Evolutionary conservation across 768 basidiomycete genomes (phyloP).

Genomic region (Scleroderma bovista): DNA sequence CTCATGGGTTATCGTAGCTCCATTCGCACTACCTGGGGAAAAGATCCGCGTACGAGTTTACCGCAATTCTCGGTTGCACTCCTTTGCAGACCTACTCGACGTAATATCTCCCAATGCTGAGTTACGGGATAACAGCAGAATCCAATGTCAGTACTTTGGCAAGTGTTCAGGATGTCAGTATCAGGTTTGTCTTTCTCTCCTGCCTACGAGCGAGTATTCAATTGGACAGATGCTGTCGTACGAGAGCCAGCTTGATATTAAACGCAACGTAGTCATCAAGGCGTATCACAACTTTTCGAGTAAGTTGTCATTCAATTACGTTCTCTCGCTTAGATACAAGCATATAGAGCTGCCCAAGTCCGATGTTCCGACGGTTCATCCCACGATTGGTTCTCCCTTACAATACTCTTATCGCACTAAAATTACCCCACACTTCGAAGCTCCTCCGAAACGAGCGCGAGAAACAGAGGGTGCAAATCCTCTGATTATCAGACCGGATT

Average conservation of each 20-base stretch:
- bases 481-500: conserved; percentile 42
- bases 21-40: conserved; percentile 84
- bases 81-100: conserved; percentile 68
- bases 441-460: conserved; percentile 48
- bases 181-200: conserved; percentile 46
- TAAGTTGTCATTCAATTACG: background rate
- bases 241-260: conserved; percentile 77
- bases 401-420: conserved; percentile 95
- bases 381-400: conserved; percentile 82
- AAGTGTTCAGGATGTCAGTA: conserved; percentile 92
- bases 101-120: conserved; percentile 57
- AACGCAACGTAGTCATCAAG: conserved; percentile 78
- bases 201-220: background rate
- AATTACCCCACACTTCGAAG: conserved; percentile 94
- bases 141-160: conserved; percentile 85
- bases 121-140: conserved; percentile 58
- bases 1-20: conserved; percentile 80
- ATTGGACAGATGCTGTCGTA: conserved; percentile 76
- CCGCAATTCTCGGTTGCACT: conserved; percentile 64
- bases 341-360: conserved; percentile 43
- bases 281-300: conserved; percentile 75
- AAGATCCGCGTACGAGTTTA: conserved; percentile 67
- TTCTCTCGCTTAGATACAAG: conserved; percentile 23
- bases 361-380: conserved; percentile 56
- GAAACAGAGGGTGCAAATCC: background rate